Base-by-base conservation (phyloP, 768 basidiomycete species). In the Fomitopsis serialis region DNA sequence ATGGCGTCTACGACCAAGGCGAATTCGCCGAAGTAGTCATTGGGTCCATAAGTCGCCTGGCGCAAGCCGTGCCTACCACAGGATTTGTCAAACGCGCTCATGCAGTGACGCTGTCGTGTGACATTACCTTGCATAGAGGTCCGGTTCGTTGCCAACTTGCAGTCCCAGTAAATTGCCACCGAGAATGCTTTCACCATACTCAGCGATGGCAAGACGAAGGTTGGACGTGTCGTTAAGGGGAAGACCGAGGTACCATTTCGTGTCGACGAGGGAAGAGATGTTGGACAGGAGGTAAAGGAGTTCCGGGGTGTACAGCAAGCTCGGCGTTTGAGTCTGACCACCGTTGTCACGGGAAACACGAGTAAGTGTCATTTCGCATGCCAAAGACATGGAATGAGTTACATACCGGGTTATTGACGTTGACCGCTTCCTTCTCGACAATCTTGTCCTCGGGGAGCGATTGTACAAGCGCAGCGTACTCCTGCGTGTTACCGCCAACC, bases 101-200 rank as follows among this genome's bases (percentile, higher is more conserved):
- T 19, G 19, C 27, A 48, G 29, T 10, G 11, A 1, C 19, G 0
- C 59, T 0, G 59, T 42, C 75, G 54, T 80, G 83, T n/a, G n/a
- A n/a, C n/a, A n/a, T n/a, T n/a, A n/a, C 42, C 79, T 10, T 72
- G 79, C 67, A 51, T 69, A 77, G 54, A 76, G 64, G 63, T 78
- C 76, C 13, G 74, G 74, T 56, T 90, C 87, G 66, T 92, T 90
- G 5, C 75, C 78, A 11, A 77, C 63, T 54, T 78, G 78, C 34
- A 78, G 58, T 7, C 77, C 79, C n/a, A 75, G 56, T 23, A 81
- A 64, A 52, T 70, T 66, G 25, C 66, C 61, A 12, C 77, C 76
- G 6, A 81, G 64, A 34, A 78, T 72, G 27, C 63, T 45, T 54
- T 79, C 72, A 2, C 74, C 73, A 23, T 69, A 67, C 42, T 71